A percentile compares a stretch with the other conserved stretches of the same genome.
Evolutionary conservation across 179 eudicot genomes (phyloP).

Genomic region (Beta corolliflora): DNA sequence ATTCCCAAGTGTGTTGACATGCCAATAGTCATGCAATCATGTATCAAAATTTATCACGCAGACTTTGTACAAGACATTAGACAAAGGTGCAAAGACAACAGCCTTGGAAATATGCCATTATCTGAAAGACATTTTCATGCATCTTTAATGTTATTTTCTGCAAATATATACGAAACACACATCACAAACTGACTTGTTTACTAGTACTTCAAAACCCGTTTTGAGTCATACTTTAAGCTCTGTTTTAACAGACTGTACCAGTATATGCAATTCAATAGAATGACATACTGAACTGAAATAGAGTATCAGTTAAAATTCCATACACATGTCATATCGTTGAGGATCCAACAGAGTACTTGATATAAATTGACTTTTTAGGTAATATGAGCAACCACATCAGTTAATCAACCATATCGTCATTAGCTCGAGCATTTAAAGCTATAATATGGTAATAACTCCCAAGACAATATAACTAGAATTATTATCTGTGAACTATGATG

Average conservation of each 20-base stretch:
- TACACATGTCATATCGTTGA: too few relatives aligned
- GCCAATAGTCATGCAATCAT: neutral
- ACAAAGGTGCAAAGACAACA: neutral
- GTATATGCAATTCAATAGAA: neutral
- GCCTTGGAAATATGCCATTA: neutral
- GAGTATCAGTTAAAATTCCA: neutral
- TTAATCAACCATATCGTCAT: neutral
- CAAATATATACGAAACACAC: neutral
- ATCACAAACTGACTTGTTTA: neutral
- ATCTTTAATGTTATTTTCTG: neutral
- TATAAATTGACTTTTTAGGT: too few relatives aligned
- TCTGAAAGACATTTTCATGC: neutral
- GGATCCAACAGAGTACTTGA: neutral
- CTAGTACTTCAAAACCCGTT: neutral
- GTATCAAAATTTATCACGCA: neutral
- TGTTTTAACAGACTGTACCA: neutral
- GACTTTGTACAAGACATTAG: neutral
- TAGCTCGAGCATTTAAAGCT: neutral
- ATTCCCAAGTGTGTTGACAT: neutral
- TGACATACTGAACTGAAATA: neutral
- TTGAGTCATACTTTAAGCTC: neutral
- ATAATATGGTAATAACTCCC: neutral
- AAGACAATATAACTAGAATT: neutral
- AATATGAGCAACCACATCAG: neutral
- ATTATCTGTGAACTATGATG: neutral